Evolutionary conservation across 768 basidiomycete species (phyloP), one percentile per base, ranked within the genome.

Genomic region (Boletus bicolor): DNA sequence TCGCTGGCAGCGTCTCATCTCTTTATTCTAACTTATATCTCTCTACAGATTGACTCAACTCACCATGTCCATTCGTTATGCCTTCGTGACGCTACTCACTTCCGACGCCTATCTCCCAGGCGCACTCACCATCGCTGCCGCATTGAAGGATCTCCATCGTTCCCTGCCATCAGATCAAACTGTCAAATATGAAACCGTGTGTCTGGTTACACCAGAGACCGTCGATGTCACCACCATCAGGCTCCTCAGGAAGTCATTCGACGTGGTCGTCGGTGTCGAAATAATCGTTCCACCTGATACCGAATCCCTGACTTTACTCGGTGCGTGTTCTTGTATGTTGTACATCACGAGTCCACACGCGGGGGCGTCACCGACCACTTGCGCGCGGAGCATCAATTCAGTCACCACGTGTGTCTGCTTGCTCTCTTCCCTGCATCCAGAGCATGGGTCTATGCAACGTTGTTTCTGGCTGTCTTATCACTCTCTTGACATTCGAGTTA

Each of bases 101-200:
- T 92, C 93, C 34, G 89, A 95, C 69, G 78, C 80, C 28, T 99
- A 99, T 76, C 86, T 98, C 50, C 92, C 93, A 35, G 97, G 97
- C 51, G 94, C 90, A 35, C 86, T 98, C 62, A 82, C 89, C 56
- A 79, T 93, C 65, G 89, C 84, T 34, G 90, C 89, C 51, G 90
- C 96, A 15, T 81, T 99, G 62, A 82, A 82, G 53, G 90, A 94
- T 57, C 68, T 92, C 41, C 93, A 95, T 66, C 56, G 47, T 26
- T 12, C 38, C 49, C 54, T 63, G 15, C 49, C 56, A 8, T 78
- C 82, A 17, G 72, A 74, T 42, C 82, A 85, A 8, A 73, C 83
- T 24, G 68, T 76, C 44, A 71, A 81, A 30, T 81, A 86, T 55
- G 79, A 86, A 47, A 90, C 89, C 14, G 86, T 94, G 57, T 97